A percentile compares a stretch with the other conserved stretches of the same genome.
phyloP scores from a whole-genome alignment of 2,329 filamentous ascomycete genomes.

The Paramyrothecium sp. region DNA sequence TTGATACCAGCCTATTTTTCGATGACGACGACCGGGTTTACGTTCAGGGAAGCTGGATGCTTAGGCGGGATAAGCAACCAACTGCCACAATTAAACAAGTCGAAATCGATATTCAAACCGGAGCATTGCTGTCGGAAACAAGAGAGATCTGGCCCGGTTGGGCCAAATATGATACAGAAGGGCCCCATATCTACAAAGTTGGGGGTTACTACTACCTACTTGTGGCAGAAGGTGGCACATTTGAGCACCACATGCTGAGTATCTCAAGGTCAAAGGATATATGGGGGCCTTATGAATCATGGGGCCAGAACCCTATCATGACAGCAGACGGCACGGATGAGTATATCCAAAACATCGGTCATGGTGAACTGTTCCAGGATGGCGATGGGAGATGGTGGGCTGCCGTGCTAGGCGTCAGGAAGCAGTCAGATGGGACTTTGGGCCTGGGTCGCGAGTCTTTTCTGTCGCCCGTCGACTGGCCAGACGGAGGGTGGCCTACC shows the following conservation, averaged over 20 bases:
- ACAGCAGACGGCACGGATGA: conserved; percentile 17
- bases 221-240: conserved; percentile 41
- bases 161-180: conserved; percentile 19
- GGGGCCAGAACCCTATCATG: conserved; percentile 28
- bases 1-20: conserved; percentile 43
- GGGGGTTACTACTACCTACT: conserved; percentile 40
- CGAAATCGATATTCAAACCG: conserved; percentile 31
- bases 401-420: not conserved
- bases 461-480: conserved; percentile 3
- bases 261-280: conserved; percentile 16
- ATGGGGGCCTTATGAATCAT: conserved; percentile 27
- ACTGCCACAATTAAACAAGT: conserved; percentile 11
- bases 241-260: conserved; percentile 21
- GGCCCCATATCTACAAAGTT: conserved; percentile 40
- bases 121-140: conserved; percentile 23
- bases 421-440: not conserved
- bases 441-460: conserved; percentile 4
- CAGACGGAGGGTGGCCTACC: conserved; percentile 1
- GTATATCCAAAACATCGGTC: conserved; percentile 19
- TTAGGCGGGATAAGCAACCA: not conserved
- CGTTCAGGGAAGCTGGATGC: not conserved
- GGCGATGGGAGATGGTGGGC: conserved; percentile 14
- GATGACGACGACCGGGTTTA: conserved; percentile 15
- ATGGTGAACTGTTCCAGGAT: conserved; percentile 23
- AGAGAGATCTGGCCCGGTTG: conserved; percentile 14